Evolutionary conservation across 1,284 basidiomycete species (phyloP).

Genomic region (Testicularia cyperi): DNA sequence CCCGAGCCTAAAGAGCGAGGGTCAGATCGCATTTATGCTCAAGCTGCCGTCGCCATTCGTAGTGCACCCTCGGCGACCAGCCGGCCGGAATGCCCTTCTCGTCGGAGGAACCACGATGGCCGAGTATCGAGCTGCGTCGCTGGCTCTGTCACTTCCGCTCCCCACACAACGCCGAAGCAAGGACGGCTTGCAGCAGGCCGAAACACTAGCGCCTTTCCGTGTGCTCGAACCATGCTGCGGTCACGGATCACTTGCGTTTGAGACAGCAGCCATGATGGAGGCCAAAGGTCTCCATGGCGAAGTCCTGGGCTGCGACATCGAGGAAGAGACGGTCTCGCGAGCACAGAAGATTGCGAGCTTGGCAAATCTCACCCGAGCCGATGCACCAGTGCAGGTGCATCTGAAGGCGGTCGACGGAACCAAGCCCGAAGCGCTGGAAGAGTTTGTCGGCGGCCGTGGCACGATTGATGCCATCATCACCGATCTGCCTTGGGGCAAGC

Average conservation of each 20-base stretch:
- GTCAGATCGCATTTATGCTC: slow-evolving; percentile 28
- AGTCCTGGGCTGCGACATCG: slow-evolving; percentile 29
- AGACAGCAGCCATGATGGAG: slow-evolving; percentile 34
- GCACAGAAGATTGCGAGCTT: slow-evolving; percentile 14
- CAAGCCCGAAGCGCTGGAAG: slow-evolving; percentile 6
- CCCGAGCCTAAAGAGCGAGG: slow-evolving; percentile 12
- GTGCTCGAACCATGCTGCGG: slow-evolving; percentile 42
- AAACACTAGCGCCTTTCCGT: slow-evolving; percentile 4
- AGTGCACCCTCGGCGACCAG: slow-evolving; percentile 7
- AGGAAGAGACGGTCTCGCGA: slow-evolving; percentile 15
- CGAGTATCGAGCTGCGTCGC: slow-evolving; percentile 29
- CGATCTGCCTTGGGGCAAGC: slow-evolving; percentile 38
- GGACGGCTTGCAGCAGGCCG: slow-evolving; percentile 2
- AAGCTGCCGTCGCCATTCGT: slow-evolving; percentile 11
- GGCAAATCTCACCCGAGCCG: slow-evolving; percentile 8
- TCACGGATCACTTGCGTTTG: slow-evolving; percentile 29
- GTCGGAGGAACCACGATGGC: slow-evolving; percentile 38
- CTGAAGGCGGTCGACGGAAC: slow-evolving; percentile 17
- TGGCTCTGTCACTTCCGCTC: slow-evolving; percentile 24
- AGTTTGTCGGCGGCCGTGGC: slow-evolving; percentile 18
- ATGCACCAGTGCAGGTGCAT: slow-evolving; percentile 3
- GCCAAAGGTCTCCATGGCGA: slow-evolving; percentile 15
- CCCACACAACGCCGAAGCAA: slow-evolving; percentile 7
- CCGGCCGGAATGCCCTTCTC: slow-evolving; percentile 20
- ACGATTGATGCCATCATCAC: slow-evolving; percentile 42